Evolutionary conservation across 1,284 basidiomycete genomes (phyloP).

Genomic region (Pseudozyma pruni): DNA sequence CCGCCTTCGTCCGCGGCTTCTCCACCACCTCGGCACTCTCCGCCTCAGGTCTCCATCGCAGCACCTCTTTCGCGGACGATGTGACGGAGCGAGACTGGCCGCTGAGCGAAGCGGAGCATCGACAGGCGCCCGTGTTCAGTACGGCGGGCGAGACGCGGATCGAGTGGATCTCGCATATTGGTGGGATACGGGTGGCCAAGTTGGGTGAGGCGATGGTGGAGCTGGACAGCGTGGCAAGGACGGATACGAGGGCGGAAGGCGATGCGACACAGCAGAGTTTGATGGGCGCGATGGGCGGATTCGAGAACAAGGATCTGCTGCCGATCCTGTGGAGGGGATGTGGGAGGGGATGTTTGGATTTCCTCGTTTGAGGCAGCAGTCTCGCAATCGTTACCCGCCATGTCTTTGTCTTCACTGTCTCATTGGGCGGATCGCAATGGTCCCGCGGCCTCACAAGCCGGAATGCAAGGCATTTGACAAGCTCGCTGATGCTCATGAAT

Average conservation of each 20-base stretch:
- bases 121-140: slow-evolving; percentile 52
- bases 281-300: slow-evolving; percentile 34
- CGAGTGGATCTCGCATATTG: slow-evolving; percentile 65
- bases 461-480: background rate
- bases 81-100: slow-evolving; percentile 43
- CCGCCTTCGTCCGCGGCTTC: slow-evolving; percentile 39
- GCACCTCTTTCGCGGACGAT: slow-evolving; percentile 18
- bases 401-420: no score
- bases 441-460: no score
- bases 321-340: slow-evolving; percentile 55
- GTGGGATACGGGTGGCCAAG: slow-evolving; percentile 56
- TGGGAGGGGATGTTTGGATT: slow-evolving; percentile 47
- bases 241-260: background rate
- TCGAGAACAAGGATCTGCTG: slow-evolving; percentile 43
- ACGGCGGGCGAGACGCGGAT: slow-evolving; percentile 49
- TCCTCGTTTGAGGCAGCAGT: slow-evolving; percentile 21
- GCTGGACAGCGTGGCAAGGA: slow-evolving; percentile 4
- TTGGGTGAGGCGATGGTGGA: slow-evolving; percentile 32
- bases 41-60: slow-evolving; percentile 30
- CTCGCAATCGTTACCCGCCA: background rate
- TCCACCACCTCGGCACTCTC: slow-evolving; percentile 35
- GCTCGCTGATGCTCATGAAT: no score
- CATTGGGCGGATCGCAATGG: no score
- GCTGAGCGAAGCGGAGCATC: slow-evolving; percentile 36
- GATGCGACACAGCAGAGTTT: slow-evolving; percentile 14